A percentile compares a stretch with the other conserved stretches of the same genome.
phyloP scores from a whole-genome alignment of 83 land plant species.

The Isoetes engelmannii region DNA sequence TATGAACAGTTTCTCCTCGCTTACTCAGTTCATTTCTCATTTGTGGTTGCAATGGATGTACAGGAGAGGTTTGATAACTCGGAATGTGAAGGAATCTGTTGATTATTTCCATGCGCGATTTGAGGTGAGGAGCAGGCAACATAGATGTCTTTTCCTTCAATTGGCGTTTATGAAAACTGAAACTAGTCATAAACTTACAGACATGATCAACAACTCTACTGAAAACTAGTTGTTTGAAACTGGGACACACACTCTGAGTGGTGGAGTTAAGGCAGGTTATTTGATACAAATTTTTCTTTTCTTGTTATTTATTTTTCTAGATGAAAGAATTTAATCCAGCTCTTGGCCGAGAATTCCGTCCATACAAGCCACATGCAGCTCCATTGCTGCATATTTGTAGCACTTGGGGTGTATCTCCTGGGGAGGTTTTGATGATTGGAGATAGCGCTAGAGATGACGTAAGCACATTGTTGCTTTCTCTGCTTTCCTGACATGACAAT shows the following conservation, averaged over 20 bases:
- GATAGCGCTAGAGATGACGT: constrained; percentile 90
- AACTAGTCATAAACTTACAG: background rate
- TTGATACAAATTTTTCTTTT: background rate
- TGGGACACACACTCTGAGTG: background rate
- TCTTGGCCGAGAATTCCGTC: constrained; percentile 77
- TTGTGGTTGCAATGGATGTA: background rate
- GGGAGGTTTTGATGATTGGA: constrained; percentile 91
- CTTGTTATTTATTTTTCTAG: constrained; percentile 21
- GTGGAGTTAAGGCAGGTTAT: background rate
- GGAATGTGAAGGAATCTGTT: constrained; percentile 85
- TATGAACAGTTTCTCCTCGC: no score
- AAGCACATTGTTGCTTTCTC: constrained; percentile 16
- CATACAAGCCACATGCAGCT: constrained; percentile 86
- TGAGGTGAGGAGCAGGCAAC: constrained; percentile 41
- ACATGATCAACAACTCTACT: background rate
- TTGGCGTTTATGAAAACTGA: no score
- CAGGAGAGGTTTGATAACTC: constrained; percentile 90
- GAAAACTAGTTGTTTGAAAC: background rate
- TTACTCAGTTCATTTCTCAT: no score
- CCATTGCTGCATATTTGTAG: constrained; percentile 83
- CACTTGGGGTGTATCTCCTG: constrained; percentile 60
- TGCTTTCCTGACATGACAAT: background rate
- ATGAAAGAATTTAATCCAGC: constrained; percentile 60
- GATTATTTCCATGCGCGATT: constrained; percentile 77
- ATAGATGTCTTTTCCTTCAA: background rate